These are phyloP conservation scores for Suillus occidentalis DNA, from an alignment of 768 basidiomycete genomes.

Conservation along the genomic window DNA sequence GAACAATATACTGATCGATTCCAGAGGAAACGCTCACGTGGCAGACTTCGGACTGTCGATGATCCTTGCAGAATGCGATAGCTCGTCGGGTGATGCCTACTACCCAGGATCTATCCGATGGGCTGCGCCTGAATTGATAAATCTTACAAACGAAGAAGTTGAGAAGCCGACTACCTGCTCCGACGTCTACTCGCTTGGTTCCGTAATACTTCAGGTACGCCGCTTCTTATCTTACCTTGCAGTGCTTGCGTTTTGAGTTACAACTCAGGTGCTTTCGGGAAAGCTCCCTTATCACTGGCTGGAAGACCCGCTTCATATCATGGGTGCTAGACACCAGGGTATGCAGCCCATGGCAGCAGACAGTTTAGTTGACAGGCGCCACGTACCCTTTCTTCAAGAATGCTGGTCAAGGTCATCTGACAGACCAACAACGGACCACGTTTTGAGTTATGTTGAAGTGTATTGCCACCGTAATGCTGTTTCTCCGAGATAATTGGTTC, in stretches of 20 bases:
- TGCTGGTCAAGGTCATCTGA: neutral
- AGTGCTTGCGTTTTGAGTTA: neutral
- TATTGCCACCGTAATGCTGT: neutral
- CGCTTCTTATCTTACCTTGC: neutral
- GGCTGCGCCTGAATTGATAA: constrained; percentile 12
- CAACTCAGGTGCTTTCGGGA: constrained; percentile 10
- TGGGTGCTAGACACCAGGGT: constrained; percentile 2
- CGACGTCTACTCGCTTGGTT: constrained; percentile 12
- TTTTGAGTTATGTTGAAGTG: neutral
- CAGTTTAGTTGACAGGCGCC: neutral
- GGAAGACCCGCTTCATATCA: constrained; percentile 1
- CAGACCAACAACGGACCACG: neutral
- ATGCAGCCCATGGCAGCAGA: neutral
- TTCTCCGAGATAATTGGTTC: neutral
- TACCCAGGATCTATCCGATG: constrained; percentile 10
- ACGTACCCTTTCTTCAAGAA: neutral
- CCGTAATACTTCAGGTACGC: constrained; percentile 9
- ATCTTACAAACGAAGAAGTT: neutral
- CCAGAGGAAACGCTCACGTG: neutral
- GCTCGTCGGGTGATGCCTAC: neutral
- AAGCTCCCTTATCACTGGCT: constrained; percentile 10
- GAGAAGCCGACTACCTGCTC: neutral
- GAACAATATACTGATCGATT: constrained; percentile 12
- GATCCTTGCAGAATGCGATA: constrained; percentile 6
- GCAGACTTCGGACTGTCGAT: constrained; percentile 9